Evolutionary conservation across 768 basidiomycete genomes (phyloP), one percentile per base, ranked within the genome.

Genomic region (Lepiota subincarnata): DNA sequence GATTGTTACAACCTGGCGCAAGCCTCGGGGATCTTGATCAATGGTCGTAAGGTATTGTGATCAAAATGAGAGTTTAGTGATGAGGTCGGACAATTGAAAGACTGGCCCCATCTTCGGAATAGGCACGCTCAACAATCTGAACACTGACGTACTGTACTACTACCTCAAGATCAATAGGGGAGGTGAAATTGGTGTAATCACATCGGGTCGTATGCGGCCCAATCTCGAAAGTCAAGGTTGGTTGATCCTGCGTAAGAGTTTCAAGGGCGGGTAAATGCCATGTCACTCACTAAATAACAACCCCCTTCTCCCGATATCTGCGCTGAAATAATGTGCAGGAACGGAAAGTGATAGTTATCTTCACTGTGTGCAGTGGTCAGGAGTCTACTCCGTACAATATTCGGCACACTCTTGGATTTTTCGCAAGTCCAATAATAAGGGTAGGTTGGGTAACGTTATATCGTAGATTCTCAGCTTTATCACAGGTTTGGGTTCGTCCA

Each of bases 221-320:
- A 86, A 59, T 72, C 73, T 40, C 60, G 64, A 12, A 81, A 7
- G 68, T 83, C 50, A 84, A 83, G 58, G 78, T 86, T 12, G 83
- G 81, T 20, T 81, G n/a, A n/a, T n/a, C n/a, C 78, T 19, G 81
- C 82, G 1, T 83, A 84, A 59, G 81, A 82, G 49, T 83, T 82
- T 65, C 83, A 84, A 64, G 83, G 83, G 6, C 79, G 82, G 67
- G 80, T 77, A 20, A 19, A 7, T 12, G 12, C n/a, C n/a, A n/a
- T n/a, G n/a, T n/a, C n/a, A n/a, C n/a, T n/a, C n/a, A n/a, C n/a
- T n/a, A n/a, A n/a, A n/a, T n/a, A n/a, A n/a, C n/a, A n/a, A n/a
- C n/a, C n/a, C n/a, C n/a, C n/a, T 12, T 31, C 12, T 58, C 49
- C 20, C 12, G 14, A 31, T 36, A 16, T 6, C 14, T 38, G 3